Base-by-base conservation (phyloP, 352 stramenopile genomes). In the Globisporangium okanoganense region DNA sequence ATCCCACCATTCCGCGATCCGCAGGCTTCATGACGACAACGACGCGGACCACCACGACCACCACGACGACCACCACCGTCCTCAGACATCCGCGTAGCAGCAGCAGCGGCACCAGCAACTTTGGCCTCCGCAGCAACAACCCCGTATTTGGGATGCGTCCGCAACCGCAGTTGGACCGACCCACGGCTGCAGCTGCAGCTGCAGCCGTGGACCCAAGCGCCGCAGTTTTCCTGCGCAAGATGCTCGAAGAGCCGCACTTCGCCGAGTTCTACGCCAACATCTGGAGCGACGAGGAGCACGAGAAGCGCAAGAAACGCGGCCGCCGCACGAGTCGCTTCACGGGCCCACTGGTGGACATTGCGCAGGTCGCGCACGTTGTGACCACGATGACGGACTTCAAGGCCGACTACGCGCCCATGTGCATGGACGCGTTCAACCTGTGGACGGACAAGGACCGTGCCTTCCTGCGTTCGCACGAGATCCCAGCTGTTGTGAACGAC, bases 311-410 rank as follows among this genome's bases (percentile, higher is more conserved):
- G 61, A 75, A 78, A 51, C 72, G 72, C 33, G 64, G 55, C 1
- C 69, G 70, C 0, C 60, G 52, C 31, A 33, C 52, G 16, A 44
- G 45, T 8, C 43, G 53, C 33, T 36, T 53, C 35, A 36, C 53
- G 1, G 75, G 70, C 0, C 76, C 72, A 4, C 64, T 85, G n/a
- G 69, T 87, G 4, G 78, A 87, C 65, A 91, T 93, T 56, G 55
- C 68, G 24, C 83, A 93, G 56, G 83, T 93, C 41, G 83, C 83
- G 3, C 72, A 93, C 62, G 78, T 84, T 3, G 71, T 93, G 22
- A 87, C 78, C 31, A 85, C 74, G 13, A 69, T 80, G 61, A 79
- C 70, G 1, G 78, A 93, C 64, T 93, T 88, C 69, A 84, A 80
- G 20, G 70, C 63, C 31, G 83, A 90, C 57, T 93, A 93, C 72